Conservation (phyloP, 768 basidiomycete species). For the Amanita thiersii region DNA sequence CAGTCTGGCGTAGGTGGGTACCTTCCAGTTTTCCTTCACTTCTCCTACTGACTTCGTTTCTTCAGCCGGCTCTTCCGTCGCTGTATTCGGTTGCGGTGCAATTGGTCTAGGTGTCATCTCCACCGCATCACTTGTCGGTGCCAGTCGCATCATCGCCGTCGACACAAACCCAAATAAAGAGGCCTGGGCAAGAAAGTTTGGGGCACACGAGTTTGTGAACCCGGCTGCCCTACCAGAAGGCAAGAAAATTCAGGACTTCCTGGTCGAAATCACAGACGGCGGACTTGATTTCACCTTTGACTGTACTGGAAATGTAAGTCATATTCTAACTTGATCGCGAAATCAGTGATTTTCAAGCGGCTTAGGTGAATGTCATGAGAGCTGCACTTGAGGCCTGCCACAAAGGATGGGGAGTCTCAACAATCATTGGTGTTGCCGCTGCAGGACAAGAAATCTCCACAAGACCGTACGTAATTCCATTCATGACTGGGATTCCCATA, state of each 20-base stretch:
- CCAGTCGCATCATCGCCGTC: constrained; percentile 84
- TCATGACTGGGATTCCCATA: constrained; percentile 3
- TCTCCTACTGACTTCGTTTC: background rate
- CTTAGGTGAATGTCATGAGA: constrained; percentile 88
- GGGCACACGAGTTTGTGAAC: constrained; percentile 93
- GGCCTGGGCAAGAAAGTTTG: constrained; percentile 85
- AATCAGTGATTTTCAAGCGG: background rate
- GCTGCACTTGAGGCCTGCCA: constrained; percentile 97
- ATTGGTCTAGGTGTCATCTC: constrained; percentile 92
- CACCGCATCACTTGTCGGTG: constrained; percentile 69
- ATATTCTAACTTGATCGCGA: constrained; percentile 4
- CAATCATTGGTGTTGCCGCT: constrained; percentile 93
- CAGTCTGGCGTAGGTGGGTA: constrained; percentile 73
- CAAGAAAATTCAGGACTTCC: constrained; percentile 79
- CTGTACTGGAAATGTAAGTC: constrained; percentile 75
- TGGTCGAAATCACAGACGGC: constrained; percentile 91
- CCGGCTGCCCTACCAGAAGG: constrained; percentile 66
- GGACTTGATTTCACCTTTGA: constrained; percentile 98
- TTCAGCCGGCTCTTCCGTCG: constrained; percentile 77
- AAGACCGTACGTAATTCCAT: constrained; percentile 51
- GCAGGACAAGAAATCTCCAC: constrained; percentile 94
- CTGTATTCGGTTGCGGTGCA: constrained; percentile 94
- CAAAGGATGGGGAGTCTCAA: constrained; percentile 98
- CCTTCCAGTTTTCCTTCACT: constrained; percentile 10
- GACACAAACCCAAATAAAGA: constrained; percentile 87